Evolutionary conservation across 2,329 filamentous ascomycete species (phyloP).

Genomic region (Ilyonectria destructans): DNA sequence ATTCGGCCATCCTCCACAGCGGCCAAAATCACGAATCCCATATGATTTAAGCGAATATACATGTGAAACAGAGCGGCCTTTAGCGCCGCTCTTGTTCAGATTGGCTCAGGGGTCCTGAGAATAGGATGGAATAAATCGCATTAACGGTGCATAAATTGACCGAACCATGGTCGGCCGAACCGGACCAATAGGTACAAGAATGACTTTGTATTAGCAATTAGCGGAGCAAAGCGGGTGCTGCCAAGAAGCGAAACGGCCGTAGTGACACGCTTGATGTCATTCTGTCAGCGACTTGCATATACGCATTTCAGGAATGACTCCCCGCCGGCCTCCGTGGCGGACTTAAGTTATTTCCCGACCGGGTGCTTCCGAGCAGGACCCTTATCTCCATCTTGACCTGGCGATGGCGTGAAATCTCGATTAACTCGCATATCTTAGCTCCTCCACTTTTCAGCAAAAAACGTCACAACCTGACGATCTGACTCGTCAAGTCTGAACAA

Average conservation of each 20-base stretch:
- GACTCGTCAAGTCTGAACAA: neutral
- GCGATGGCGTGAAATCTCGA: neutral
- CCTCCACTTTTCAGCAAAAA: neutral
- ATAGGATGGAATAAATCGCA: neutral
- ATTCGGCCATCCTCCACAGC: neutral
- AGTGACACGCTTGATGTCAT: neutral
- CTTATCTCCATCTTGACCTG: neutral
- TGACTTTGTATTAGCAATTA: neutral
- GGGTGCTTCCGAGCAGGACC: neutral
- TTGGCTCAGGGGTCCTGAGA: neutral
- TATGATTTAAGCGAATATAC: neutral
- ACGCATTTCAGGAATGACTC: neutral
- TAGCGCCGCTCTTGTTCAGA: neutral
- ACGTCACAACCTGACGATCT: neutral
- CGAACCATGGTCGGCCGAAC: neutral
- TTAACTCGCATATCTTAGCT: neutral
- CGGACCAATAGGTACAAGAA: neutral
- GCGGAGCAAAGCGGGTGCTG: neutral
- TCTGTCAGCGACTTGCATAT: neutral
- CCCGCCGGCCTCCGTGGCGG: neutral
- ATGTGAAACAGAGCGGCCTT: neutral
- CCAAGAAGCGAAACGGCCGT: neutral
- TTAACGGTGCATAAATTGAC: neutral
- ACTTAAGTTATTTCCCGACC: neutral
- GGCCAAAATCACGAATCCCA: neutral